phyloP scores from a whole-genome alignment of 768 basidiomycete species.

The Lactarius sanguifluus region DNA sequence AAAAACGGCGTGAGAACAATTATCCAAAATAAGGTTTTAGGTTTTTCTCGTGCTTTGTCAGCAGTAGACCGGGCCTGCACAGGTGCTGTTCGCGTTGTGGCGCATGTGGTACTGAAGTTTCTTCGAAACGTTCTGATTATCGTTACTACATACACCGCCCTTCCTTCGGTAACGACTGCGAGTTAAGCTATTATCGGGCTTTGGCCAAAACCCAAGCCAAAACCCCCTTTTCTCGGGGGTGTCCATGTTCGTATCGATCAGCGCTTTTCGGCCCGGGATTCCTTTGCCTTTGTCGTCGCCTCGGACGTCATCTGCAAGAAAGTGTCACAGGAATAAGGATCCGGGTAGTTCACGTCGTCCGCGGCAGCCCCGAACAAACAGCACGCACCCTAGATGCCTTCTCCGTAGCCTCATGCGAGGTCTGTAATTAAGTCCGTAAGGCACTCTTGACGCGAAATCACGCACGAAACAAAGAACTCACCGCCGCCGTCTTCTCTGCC shows the following conservation, averaged over 20 bases:
- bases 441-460: background rate
- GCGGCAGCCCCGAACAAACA: background rate
- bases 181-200: background rate
- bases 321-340: background rate
- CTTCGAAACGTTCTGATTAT: background rate
- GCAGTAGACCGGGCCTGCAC: background rate
- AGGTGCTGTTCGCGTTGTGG: background rate
- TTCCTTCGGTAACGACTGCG: background rate
- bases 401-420: slow-evolving; percentile 4
- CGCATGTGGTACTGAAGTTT: background rate
- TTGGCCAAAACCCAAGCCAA: background rate
- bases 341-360: background rate
- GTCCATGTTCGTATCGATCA: background rate
- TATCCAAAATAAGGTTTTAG: background rate
- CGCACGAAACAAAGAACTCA: background rate
- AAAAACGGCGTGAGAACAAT: background rate
- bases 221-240: background rate
- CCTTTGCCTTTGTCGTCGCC: slow-evolving; percentile 9
- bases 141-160: background rate
- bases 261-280: slow-evolving; percentile 8
- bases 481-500: slow-evolving; percentile 15
- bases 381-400: slow-evolving; percentile 20
- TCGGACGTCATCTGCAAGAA: slow-evolving; percentile 12
- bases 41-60: background rate
- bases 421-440: slow-evolving; percentile 1